phyloP scores from a whole-genome alignment of 2,329 filamentous ascomycete species.

The Alternaria novae-zelandiae region DNA sequence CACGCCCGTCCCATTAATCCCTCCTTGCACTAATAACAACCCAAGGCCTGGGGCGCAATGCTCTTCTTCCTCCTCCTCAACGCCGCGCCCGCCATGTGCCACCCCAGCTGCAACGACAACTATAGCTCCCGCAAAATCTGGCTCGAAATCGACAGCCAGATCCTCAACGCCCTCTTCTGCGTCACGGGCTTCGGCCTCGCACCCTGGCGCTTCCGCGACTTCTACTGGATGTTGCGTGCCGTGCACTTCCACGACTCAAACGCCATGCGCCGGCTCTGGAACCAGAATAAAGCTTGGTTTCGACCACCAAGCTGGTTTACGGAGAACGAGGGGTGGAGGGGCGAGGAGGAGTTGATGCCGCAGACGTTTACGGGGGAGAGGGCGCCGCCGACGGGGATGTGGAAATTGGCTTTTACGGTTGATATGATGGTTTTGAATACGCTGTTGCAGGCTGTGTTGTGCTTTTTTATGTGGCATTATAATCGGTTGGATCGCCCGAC shows the following conservation, averaged over 20 bases:
- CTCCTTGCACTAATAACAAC: not conserved
- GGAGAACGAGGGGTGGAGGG: conserved; percentile 65
- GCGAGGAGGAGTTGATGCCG: not conserved
- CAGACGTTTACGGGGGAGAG: not conserved
- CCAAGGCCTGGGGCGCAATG: conserved; percentile 82
- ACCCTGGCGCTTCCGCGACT: conserved; percentile 83
- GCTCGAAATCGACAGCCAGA: conserved; percentile 85
- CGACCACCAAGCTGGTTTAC: conserved; percentile 69
- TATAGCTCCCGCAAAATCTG: conserved; percentile 76
- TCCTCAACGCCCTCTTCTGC: conserved; percentile 84
- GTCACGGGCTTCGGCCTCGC: conserved; percentile 84
- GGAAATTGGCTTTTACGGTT: conserved; percentile 80
- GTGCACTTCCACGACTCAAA: conserved; percentile 56
- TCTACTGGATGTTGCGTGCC: conserved; percentile 70
- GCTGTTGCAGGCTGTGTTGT: conserved; percentile 73
- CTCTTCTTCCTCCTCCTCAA: conserved; percentile 83
- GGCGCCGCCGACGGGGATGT: conserved; percentile 64
- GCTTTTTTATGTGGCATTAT: conserved; percentile 81
- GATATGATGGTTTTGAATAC: conserved; percentile 82
- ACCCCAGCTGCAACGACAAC: conserved; percentile 71
- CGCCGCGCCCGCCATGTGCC: conserved; percentile 75
- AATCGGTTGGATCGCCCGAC: conserved; percentile 73
- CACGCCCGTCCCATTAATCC: fast-evolving
- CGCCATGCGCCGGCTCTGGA: conserved; percentile 70
- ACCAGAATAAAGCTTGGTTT: conserved; percentile 78